Evolutionary conservation across 305 asterid genomes (phyloP).

Genomic region (Fraxinus ornus): DNA sequence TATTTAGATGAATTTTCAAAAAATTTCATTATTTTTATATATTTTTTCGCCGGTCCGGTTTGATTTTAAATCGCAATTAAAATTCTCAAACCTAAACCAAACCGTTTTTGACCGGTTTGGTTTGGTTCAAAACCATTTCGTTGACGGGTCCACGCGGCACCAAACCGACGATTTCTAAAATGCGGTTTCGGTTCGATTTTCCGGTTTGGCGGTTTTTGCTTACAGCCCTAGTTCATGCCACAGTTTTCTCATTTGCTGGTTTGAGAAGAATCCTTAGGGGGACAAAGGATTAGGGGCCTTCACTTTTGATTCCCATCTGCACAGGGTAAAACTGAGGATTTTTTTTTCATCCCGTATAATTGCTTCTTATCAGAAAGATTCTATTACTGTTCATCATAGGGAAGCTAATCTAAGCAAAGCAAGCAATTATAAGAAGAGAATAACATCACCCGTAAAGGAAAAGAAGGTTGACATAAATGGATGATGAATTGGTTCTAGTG

Average conservation of each 20-base stretch:
- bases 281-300: not conserved
- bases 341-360: not conserved
- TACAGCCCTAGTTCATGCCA: slow-evolving; percentile 1
- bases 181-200: too few species aligned
- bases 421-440: not conserved
- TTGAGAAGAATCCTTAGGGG: not conserved
- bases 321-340: not conserved
- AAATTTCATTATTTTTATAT: too few species aligned
- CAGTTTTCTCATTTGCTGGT: not conserved
- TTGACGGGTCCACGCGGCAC: too few species aligned
- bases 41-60: too few species aligned
- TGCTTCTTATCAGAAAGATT: not conserved
- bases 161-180: too few species aligned
- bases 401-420: not conserved
- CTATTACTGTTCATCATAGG: not conserved
- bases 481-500: not conserved
- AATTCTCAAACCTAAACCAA: too few species aligned
- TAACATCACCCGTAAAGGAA: not conserved
- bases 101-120: too few species aligned
- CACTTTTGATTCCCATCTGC: not conserved
- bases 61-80: too few species aligned
- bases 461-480: not conserved
- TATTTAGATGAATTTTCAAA: too few species aligned
- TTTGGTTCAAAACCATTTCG: too few species aligned
- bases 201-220: too few species aligned